A percentile compares a stretch with the other conserved stretches of the same genome.
Conservation (phyloP, 1,284 basidiomycete species). For the Trametes versicolor region DNA sequence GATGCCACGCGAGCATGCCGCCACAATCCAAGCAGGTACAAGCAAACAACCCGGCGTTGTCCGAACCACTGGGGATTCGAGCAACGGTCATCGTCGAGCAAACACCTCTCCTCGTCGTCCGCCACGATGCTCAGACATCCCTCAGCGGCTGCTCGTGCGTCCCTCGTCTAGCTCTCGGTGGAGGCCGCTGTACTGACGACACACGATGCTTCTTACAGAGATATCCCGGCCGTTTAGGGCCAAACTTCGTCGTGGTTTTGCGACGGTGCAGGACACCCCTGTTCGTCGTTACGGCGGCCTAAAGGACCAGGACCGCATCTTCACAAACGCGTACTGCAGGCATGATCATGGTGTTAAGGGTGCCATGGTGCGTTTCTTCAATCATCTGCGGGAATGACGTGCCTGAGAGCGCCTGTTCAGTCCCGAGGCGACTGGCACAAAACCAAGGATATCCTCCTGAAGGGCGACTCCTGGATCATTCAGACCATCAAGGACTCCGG, state of each 20-base stretch:
- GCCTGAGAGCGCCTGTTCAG: conserved; percentile 50
- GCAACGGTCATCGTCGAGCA: conserved; percentile 34
- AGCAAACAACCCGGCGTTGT: conserved; percentile 30
- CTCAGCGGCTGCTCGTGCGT: conserved; percentile 43
- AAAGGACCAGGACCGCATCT: conserved; percentile 94
- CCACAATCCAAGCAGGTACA: conserved; percentile 28
- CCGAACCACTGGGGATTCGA: conserved; percentile 30
- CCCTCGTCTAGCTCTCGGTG: neutral
- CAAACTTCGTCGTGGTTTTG: conserved; percentile 60
- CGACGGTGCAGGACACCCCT: conserved; percentile 85
- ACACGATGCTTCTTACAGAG: conserved; percentile 35
- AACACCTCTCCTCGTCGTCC: conserved; percentile 39
- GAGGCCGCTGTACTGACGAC: neutral
- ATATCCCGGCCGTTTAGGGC: conserved; percentile 53
- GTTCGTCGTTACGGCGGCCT: conserved; percentile 90
- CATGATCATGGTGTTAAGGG: conserved; percentile 93
- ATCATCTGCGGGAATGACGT: conserved; percentile 6
- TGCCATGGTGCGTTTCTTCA: conserved; percentile 65
- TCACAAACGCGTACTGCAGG: conserved; percentile 86
- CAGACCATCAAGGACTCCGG: conserved; percentile 97
- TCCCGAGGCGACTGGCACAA: conserved; percentile 97
- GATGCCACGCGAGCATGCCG: conserved; percentile 9
- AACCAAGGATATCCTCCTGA: conserved; percentile 95
- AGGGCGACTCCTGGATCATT: conserved; percentile 98
- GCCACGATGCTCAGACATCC: conserved; percentile 48